Evolutionary conservation across 2,329 filamentous ascomycete species (phyloP).

Genomic region (Pseudocercospora musae): DNA sequence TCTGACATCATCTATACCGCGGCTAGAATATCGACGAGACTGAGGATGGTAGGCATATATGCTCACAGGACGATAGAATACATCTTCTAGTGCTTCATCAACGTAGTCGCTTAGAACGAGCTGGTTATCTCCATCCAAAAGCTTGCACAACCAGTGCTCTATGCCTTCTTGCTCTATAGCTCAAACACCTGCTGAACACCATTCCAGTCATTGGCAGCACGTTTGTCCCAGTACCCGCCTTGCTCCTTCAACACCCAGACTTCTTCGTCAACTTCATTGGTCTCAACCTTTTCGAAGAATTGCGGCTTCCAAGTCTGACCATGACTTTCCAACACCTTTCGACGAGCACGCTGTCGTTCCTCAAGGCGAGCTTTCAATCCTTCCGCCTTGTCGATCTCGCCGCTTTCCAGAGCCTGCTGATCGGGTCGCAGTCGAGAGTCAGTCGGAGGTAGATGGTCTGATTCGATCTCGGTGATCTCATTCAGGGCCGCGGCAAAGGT

Average conservation of each 20-base stretch:
- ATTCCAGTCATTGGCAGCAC: constrained; percentile 65
- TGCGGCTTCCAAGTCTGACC: constrained; percentile 70
- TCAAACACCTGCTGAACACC: constrained; percentile 55
- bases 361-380: constrained; percentile 77
- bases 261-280: constrained; percentile 39
- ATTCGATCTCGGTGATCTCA: constrained; percentile 78
- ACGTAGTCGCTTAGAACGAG: not conserved
- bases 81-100: not conserved
- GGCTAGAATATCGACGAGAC: no score
- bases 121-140: not conserved
- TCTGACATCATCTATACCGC: not conserved
- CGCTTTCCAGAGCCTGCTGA: constrained; percentile 78
- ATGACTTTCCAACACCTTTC: constrained; percentile 70
- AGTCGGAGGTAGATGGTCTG: constrained; percentile 70
- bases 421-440: constrained; percentile 83
- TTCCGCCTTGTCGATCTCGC: constrained; percentile 80
- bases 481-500: constrained; percentile 83
- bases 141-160: not conserved
- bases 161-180: constrained; percentile 18
- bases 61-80: not conserved
- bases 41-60: no score
- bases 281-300: constrained; percentile 74
- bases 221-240: constrained; percentile 91
- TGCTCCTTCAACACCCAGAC: constrained; percentile 66
- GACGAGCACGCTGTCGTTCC: constrained; percentile 73